A percentile compares a stretch with the other conserved stretches of the same genome.
These are phyloP conservation scores for Hypoxylon intermedium DNA, from an alignment of 495 filamentous ascomycete species.

Conservation along the genomic window DNA sequence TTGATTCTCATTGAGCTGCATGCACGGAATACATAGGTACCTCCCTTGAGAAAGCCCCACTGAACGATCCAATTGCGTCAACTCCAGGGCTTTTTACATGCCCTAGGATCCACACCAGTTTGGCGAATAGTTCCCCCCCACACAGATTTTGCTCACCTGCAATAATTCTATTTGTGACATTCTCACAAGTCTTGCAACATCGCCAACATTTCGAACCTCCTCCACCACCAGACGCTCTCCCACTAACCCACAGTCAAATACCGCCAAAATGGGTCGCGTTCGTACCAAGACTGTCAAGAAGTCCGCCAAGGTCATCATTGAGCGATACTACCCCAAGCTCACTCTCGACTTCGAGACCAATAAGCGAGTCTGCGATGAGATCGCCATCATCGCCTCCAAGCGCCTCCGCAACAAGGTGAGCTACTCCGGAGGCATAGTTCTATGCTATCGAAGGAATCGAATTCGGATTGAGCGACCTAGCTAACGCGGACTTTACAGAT, in stretches of 20 bases:
- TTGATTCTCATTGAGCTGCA: no score
- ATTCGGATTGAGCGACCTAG: not conserved
- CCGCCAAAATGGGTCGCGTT: constrained; percentile 94
- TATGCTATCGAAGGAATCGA: not conserved
- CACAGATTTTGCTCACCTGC: constrained; percentile 38
- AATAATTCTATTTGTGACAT: constrained; percentile 26
- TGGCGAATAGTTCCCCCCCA: constrained; percentile 41
- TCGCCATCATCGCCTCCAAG: constrained; percentile 98
- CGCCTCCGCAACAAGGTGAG: constrained; percentile 95
- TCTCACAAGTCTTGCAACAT: constrained; percentile 9
- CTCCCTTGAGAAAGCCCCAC: not conserved
- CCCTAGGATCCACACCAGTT: constrained; percentile 39
- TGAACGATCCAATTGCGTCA: not conserved
- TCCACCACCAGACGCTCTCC: constrained; percentile 22
- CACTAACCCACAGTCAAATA: constrained; percentile 48
- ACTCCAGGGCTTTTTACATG: no score
- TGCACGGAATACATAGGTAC: not conserved
- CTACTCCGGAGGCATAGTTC: not conserved
- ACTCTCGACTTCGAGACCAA: constrained; percentile 99
- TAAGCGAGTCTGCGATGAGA: constrained; percentile 99
- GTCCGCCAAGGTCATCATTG: constrained; percentile 99
- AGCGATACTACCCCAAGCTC: constrained; percentile 97
- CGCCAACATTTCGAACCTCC: constrained; percentile 19
- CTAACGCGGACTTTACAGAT: constrained; percentile 55
- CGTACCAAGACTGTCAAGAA: constrained; percentile 99